A percentile compares a stretch with the other conserved stretches of the same genome.
Evolutionary conservation across 2,329 filamentous ascomycete genomes (phyloP).

Genomic region (Fusarium nanum): DNA sequence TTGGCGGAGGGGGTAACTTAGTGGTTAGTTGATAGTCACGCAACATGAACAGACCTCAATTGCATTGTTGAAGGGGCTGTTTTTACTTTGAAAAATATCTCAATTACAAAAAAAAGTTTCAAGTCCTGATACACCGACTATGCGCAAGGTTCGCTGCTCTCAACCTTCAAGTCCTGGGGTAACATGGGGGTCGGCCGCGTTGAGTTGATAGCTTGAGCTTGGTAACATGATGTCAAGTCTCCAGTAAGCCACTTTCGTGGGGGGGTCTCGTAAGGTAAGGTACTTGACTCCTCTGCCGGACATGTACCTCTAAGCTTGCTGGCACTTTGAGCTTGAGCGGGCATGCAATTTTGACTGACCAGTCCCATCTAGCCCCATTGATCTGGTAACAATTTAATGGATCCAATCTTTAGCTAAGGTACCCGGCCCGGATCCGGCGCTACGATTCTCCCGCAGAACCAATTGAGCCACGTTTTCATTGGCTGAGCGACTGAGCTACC

Average conservation of each 20-base stretch:
- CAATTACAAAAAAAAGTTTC: background rate
- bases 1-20: constrained; percentile 33
- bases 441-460: constrained; percentile 39
- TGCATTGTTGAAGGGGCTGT: background rate
- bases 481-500: constrained; percentile 41
- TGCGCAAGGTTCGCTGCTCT: constrained; percentile 11
- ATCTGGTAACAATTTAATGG: background rate
- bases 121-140: constrained; percentile 33
- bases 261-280: constrained; percentile 23
- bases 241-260: constrained; percentile 39
- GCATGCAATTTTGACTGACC: background rate
- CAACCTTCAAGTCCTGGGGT: constrained; percentile 15
- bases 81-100: background rate
- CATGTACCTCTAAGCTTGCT: constrained; percentile 25
- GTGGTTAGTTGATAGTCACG: constrained; percentile 18
- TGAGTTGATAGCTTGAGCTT: constrained; percentile 27
- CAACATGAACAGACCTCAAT: constrained; percentile 7
- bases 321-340: background rate
- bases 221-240: constrained; percentile 48
- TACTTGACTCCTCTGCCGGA: constrained; percentile 28
- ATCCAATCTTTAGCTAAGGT: background rate
- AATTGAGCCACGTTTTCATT: constrained; percentile 40
- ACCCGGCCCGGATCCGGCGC: constrained; percentile 29
- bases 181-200: constrained; percentile 24
- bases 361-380: background rate